A percentile compares a stretch with the other conserved stretches of the same genome.
These are phyloP conservation scores for Scedosporium dehoogii DNA, from an alignment of 2,329 filamentous ascomycete genomes.

Conservation along the genomic window DNA sequence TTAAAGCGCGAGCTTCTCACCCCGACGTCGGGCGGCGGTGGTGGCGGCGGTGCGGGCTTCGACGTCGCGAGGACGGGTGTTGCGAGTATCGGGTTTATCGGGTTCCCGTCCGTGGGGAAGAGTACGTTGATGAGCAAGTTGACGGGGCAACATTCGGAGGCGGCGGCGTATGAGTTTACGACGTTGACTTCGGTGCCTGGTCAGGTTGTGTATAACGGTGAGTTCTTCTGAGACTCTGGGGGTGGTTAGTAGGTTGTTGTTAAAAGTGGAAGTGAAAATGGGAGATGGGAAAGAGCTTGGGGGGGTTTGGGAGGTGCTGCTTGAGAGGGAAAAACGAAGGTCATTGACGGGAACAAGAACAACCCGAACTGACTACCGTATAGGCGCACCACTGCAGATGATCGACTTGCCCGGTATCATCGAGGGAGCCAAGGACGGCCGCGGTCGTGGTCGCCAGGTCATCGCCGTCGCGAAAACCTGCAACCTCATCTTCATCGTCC, in stretches of 20 bases:
- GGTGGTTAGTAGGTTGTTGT: too few species aligned
- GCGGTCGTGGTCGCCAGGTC: conserved; percentile 93
- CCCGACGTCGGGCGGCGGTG: conserved; percentile 73
- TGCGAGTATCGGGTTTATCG: conserved; percentile 93
- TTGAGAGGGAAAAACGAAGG: neutral
- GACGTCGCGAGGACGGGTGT: conserved; percentile 97
- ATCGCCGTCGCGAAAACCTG: conserved; percentile 99
- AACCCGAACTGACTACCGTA: conserved; percentile 1
- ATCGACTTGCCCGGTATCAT: conserved; percentile 98
- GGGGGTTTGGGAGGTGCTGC: neutral
- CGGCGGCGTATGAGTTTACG: conserved; percentile 96
- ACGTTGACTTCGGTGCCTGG: conserved; percentile 95
- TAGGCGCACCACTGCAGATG: conserved; percentile 88
- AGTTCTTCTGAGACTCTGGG: conserved; percentile 10
- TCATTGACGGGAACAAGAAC: neutral
- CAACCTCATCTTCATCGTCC: conserved; percentile 95
- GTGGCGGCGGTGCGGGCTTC: conserved; percentile 78
- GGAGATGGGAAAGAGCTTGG: neutral
- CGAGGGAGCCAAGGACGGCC: conserved; percentile 94
- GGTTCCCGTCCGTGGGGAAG: conserved; percentile 96
- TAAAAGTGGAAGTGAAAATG: neutral
- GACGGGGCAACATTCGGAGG: conserved; percentile 95
- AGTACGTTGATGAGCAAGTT: conserved; percentile 93
- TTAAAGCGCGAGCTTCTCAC: conserved; percentile 92
- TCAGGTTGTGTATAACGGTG: conserved; percentile 86